Percentiles rank a stretch among this genome's conserved stretches.
These are phyloP conservation scores for Peronospora farinosa DNA, from an alignment of 352 stramenopile genomes.

Conservation along the genomic window DNA sequence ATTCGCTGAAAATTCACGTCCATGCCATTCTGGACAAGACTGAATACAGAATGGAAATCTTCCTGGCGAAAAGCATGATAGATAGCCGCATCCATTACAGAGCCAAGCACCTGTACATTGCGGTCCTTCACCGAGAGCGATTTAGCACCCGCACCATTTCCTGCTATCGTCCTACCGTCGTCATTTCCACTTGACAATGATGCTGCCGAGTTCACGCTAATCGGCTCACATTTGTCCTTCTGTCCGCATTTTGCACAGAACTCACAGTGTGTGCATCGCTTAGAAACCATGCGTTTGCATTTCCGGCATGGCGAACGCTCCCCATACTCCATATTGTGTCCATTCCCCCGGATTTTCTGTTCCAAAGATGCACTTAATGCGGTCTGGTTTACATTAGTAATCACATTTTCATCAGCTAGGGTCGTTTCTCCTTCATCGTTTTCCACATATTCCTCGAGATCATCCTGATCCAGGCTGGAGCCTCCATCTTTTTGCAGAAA, in stretches of 20 bases:
- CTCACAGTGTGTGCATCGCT: slow-evolving; percentile 60
- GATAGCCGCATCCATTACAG: slow-evolving; percentile 77
- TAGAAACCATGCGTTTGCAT: slow-evolving; percentile 71
- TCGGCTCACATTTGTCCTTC: slow-evolving; percentile 52
- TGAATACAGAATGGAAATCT: slow-evolving; percentile 78
- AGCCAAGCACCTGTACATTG: slow-evolving; percentile 73
- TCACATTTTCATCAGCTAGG: slow-evolving; percentile 49
- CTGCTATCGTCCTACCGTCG: slow-evolving; percentile 4
- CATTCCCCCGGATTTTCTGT: slow-evolving; percentile 59
- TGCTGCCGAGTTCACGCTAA: slow-evolving; percentile 17
- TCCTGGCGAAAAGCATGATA: slow-evolving; percentile 72
- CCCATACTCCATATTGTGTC: slow-evolving; percentile 69
- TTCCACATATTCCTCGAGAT: slow-evolving; percentile 54
- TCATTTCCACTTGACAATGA: slow-evolving; percentile 5
- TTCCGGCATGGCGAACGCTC: slow-evolving; percentile 56
- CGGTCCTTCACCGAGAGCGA: slow-evolving; percentile 61
- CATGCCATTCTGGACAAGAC: slow-evolving; percentile 75
- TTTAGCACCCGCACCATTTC: slow-evolving; percentile 17
- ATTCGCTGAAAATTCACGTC: slow-evolving; percentile 83
- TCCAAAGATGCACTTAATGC: slow-evolving; percentile 63
- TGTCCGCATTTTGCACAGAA: slow-evolving; percentile 71
- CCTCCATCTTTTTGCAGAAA: slow-evolving; percentile 50
- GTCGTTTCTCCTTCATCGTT: slow-evolving; percentile 59
- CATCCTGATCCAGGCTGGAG: slow-evolving; percentile 38
- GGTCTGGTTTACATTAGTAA: slow-evolving; percentile 72